Evolutionary conservation across 805 yeast genomes (phyloP).

Genomic region (Cyberlindnera amylophila): DNA sequence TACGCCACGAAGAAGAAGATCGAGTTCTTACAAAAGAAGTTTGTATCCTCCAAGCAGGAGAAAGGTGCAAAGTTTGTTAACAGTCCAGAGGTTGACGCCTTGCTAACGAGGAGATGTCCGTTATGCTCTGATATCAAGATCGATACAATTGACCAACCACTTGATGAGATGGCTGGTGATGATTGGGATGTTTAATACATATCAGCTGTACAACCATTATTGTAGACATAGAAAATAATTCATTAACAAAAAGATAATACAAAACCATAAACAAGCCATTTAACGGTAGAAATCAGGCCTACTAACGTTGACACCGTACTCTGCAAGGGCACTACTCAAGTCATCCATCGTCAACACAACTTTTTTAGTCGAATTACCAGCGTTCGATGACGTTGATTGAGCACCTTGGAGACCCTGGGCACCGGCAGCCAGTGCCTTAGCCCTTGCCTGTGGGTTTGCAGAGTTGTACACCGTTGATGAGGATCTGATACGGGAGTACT

Average conservation of each 20-base stretch:
- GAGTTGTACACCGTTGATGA: slow-evolving; percentile 81
- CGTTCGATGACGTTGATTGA: slow-evolving; percentile 19
- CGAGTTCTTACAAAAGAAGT: slow-evolving; percentile 42
- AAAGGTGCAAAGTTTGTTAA: slow-evolving; percentile 28
- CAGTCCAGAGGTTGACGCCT: slow-evolving; percentile 49
- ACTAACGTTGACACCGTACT: slow-evolving; percentile 84
- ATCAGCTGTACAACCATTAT: too few relatives aligned
- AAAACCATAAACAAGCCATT: background rate
- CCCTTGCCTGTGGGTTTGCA: slow-evolving; percentile 80
- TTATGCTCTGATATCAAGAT: slow-evolving; percentile 75
- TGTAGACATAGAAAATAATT: background rate
- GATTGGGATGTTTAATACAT: slow-evolving; percentile 46
- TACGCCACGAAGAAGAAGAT: slow-evolving; percentile 61
- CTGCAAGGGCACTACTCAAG: slow-evolving; percentile 85
- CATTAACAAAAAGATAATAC: slow-evolving; percentile 1
- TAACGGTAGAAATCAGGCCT: slow-evolving; percentile 93
- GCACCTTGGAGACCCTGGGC: slow-evolving; percentile 40
- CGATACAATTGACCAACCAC: slow-evolving; percentile 61
- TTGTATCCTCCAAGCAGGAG: slow-evolving; percentile 24
- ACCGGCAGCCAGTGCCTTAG: slow-evolving; percentile 71
- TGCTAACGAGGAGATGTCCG: slow-evolving; percentile 63
- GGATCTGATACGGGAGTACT: slow-evolving; percentile 89
- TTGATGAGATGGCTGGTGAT: slow-evolving; percentile 40
- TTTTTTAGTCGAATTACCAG: slow-evolving; percentile 57
- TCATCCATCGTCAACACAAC: slow-evolving; percentile 91